These are phyloP conservation scores for Crepidotus variabilis DNA, from an alignment of 768 basidiomycete genomes.

Conservation along the genomic window DNA sequence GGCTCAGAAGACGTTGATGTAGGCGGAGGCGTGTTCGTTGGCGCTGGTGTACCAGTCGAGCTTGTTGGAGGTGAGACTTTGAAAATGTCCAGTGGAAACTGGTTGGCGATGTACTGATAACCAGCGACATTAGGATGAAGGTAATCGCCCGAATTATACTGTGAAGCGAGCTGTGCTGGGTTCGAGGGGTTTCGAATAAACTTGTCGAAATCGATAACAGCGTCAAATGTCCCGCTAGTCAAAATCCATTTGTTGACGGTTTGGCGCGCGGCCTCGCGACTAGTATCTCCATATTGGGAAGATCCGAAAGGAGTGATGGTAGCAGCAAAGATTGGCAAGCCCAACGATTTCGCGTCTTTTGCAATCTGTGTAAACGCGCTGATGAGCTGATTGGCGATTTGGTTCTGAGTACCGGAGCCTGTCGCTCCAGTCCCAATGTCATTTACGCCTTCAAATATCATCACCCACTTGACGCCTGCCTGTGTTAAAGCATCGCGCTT, in stretches of 20 bases:
- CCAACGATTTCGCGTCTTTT: conserved; percentile 34
- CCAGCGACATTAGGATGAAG: conserved; percentile 46
- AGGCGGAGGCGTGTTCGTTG: too few relatives aligned
- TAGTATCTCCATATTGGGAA: conserved; percentile 32
- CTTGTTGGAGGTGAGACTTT: conserved; percentile 1
- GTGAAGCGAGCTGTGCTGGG: conserved; percentile 35
- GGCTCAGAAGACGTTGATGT: too few relatives aligned
- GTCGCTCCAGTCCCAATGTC: conserved; percentile 47
- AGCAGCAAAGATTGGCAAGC: too few relatives aligned
- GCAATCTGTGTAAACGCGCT: conserved; percentile 41
- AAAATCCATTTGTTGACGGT: conserved; percentile 39
- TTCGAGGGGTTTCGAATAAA: conserved; percentile 36
- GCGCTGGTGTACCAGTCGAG: too few relatives aligned
- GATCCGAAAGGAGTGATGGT: conserved; percentile 43
- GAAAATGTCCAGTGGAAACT: conserved; percentile 38
- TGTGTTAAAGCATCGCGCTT: conserved; percentile 49
- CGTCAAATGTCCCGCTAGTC: too few relatives aligned
- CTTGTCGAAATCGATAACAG: too few relatives aligned
- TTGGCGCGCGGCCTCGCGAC: conserved; percentile 38
- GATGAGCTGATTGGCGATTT: conserved; percentile 36
- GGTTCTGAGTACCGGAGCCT: conserved; percentile 17
- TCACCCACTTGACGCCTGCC: conserved; percentile 12
- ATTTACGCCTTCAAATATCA: conserved; percentile 7
- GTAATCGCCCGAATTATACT: conserved; percentile 42
- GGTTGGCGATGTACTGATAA: conserved; percentile 37